Conservation (phyloP, 768 basidiomycete species). For the Mycena crocata region DNA sequence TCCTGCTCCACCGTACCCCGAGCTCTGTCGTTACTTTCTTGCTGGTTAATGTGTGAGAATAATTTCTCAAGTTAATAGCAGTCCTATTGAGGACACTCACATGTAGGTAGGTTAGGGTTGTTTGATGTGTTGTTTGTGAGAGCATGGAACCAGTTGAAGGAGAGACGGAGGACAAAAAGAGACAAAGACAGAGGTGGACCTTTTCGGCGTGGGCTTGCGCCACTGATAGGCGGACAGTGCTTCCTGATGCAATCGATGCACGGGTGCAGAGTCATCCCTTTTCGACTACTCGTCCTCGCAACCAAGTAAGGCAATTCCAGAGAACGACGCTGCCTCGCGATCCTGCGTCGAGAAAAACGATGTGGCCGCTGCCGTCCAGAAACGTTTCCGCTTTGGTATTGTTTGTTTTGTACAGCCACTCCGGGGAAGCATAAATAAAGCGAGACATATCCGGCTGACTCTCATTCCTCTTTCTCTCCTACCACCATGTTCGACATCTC, state of each 20-base stretch:
- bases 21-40: background rate
- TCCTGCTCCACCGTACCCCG: too few relatives aligned
- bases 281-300: background rate
- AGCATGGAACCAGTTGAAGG: too few relatives aligned
- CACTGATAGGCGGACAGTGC: background rate
- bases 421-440: too few relatives aligned
- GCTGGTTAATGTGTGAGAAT: background rate
- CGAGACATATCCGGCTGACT: too few relatives aligned
- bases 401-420: too few relatives aligned
- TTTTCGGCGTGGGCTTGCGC: too few relatives aligned
- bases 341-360: background rate
- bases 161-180: background rate
- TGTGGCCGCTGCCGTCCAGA: background rate
- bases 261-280: too few relatives aligned
- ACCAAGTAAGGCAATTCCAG: background rate
- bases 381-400: background rate
- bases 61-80: background rate
- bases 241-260: background rate
- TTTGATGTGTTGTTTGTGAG: too few relatives aligned
- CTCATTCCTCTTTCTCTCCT: too few relatives aligned
- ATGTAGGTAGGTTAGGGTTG: background rate
- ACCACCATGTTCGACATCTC: background rate
- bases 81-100: background rate
- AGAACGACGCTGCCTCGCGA: background rate
- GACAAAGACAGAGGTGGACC: too few relatives aligned